Evolutionary conservation across 2,329 filamentous ascomycete species (phyloP).

Genomic region (Pyrenophora tritici-repentis): DNA sequence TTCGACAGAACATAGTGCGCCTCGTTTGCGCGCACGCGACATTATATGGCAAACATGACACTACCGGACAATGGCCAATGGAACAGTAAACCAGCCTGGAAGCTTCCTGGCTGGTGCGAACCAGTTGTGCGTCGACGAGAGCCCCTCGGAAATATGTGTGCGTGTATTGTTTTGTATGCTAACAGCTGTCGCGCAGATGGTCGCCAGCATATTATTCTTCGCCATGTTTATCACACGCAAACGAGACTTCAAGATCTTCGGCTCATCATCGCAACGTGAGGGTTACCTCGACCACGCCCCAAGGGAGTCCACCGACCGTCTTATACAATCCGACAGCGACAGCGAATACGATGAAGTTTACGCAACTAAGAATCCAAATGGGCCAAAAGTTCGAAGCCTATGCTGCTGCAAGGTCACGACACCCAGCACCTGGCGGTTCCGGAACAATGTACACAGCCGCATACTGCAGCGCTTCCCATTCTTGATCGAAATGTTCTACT

Average conservation of each 20-base stretch:
- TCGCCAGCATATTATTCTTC: conserved; percentile 56
- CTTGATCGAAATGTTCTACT: conserved; percentile 75
- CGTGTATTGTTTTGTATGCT: conserved; percentile 1
- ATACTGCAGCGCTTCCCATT: conserved; percentile 71
- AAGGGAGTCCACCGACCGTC: conserved; percentile 47
- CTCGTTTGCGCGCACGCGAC: conserved; percentile 2
- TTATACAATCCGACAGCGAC: conserved; percentile 47
- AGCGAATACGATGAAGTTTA: conserved; percentile 45
- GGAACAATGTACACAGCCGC: conserved; percentile 63
- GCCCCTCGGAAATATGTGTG: not conserved
- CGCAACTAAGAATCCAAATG: conserved; percentile 42
- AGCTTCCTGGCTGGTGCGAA: conserved; percentile 50
- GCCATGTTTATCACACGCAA: conserved; percentile 57
- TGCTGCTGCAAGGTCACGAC: conserved; percentile 59
- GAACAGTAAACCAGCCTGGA: conserved; percentile 51
- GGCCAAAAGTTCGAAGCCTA: conserved; percentile 57
- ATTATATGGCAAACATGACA: conserved; percentile 20
- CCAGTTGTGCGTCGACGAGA: conserved; percentile 40
- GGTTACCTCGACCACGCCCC: conserved; percentile 45
- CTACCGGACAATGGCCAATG: conserved; percentile 32
- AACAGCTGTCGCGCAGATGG: conserved; percentile 48
- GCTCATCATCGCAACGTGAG: conserved; percentile 29
- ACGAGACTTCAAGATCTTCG: conserved; percentile 52
- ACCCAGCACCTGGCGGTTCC: conserved; percentile 66
- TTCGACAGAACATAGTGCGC: not conserved